phyloP scores from a whole-genome alignment of 2,329 filamentous ascomycete species.

The Helminthosporium solani region DNA sequence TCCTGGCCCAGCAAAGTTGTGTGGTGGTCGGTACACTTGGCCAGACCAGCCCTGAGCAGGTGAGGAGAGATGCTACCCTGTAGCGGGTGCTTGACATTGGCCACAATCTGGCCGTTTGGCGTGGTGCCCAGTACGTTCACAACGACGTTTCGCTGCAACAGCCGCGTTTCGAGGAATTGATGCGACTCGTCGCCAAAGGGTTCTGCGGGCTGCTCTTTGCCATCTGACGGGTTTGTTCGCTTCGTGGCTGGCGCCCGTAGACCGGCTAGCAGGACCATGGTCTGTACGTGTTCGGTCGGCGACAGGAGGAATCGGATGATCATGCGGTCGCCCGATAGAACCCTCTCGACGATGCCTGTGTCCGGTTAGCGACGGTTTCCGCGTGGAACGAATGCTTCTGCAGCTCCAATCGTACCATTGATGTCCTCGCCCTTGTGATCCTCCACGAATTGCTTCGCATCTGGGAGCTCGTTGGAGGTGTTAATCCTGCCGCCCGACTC shows the following conservation, averaged over 20 bases:
- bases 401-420: constrained; percentile 55
- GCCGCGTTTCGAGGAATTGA: constrained; percentile 78
- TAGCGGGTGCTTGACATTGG: constrained; percentile 75
- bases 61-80: constrained; percentile 91
- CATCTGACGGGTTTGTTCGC: constrained; percentile 74
- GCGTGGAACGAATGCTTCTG: neutral
- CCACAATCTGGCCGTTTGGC: constrained; percentile 89
- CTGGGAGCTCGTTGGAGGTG: constrained; percentile 76
- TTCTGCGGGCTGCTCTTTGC: constrained; percentile 80
- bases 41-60: constrained; percentile 83
- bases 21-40: constrained; percentile 92
- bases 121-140: constrained; percentile 82
- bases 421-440: constrained; percentile 83
- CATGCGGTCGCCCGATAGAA: constrained; percentile 87
- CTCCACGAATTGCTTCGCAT: constrained; percentile 73
- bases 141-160: constrained; percentile 83
- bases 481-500: constrained; percentile 67
- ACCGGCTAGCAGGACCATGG: constrained; percentile 85
- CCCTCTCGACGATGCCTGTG: constrained; percentile 73
- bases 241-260: constrained; percentile 88
- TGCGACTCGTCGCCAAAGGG: constrained; percentile 88
- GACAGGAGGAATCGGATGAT: constrained; percentile 78
- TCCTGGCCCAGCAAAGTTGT: constrained; percentile 85
- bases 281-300: constrained; percentile 82
- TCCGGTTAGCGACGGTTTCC: constrained; percentile 15